Conservation (phyloP, 83 land plant species). For the Thuja plicata region DNA sequence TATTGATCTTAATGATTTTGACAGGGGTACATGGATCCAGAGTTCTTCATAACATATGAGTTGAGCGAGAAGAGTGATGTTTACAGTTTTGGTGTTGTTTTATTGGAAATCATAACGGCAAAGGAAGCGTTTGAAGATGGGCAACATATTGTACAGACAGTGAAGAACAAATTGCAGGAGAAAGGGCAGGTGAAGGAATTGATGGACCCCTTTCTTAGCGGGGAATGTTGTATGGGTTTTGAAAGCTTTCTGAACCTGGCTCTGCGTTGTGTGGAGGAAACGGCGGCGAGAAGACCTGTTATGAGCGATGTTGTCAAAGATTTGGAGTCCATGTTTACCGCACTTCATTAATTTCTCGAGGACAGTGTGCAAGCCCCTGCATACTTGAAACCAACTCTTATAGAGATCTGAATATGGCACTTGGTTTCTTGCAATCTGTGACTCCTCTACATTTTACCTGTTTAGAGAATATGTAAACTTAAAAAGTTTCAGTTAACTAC, state of each 20-base stretch:
- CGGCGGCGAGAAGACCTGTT: slow-evolving; percentile 29
- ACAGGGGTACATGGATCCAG: slow-evolving; percentile 68
- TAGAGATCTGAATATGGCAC: too few relatives aligned
- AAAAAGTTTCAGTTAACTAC: too few relatives aligned
- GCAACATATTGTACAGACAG: slow-evolving; percentile 31
- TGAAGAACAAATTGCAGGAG: slow-evolving; percentile 32
- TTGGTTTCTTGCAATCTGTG: slow-evolving; percentile 18
- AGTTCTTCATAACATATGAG: slow-evolving; percentile 45
- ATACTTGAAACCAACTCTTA: too few relatives aligned
- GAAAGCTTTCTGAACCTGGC: slow-evolving; percentile 44
- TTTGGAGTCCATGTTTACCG: slow-evolving; percentile 29
- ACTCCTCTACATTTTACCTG: too few relatives aligned
- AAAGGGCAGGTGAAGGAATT: slow-evolving; percentile 19
- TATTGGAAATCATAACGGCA: slow-evolving; percentile 45
- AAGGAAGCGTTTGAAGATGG: slow-evolving; percentile 31
- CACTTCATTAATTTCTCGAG: too few relatives aligned
- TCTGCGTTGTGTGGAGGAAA: slow-evolving; percentile 41
- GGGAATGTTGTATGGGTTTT: slow-evolving; percentile 16
- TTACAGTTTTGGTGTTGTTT: slow-evolving; percentile 50
- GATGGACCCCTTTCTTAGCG: slow-evolving; percentile 38
- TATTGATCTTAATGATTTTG: background rate
- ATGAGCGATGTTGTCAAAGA: slow-evolving; percentile 56
- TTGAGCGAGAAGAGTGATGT: slow-evolving; percentile 47
- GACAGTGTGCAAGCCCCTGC: too few relatives aligned
- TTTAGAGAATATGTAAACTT: too few relatives aligned